Conservation (phyloP, 129 eudicot genomes). For the Rutidosis leptorrhynchoides region DNA sequence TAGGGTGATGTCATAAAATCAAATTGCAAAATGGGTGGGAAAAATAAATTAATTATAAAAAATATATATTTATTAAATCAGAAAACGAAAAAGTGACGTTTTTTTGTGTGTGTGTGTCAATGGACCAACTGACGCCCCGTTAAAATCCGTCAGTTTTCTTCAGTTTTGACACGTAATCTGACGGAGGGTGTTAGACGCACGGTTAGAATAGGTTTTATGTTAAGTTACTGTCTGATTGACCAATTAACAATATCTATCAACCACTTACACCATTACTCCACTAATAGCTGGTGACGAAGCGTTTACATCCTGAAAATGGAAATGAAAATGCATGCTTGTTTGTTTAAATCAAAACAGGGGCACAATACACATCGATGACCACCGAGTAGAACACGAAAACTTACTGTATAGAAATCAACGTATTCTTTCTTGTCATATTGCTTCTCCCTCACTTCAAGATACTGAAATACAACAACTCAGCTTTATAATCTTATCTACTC, state of each 20-base stretch:
- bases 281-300: slow-evolving; percentile 58
- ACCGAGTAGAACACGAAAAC: slow-evolving; percentile 18
- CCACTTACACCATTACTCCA: slow-evolving; percentile 80
- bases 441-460: slow-evolving; percentile 95
- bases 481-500: not conserved
- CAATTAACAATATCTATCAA: slow-evolving; percentile 5
- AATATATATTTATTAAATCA: no score
- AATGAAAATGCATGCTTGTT: slow-evolving; percentile 10
- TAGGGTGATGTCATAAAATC: no score
- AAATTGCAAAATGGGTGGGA: no score
- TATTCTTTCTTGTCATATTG: slow-evolving; percentile 86
- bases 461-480: slow-evolving; percentile 36
- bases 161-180: no score
- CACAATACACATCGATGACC: not conserved
- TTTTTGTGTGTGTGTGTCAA: no score
- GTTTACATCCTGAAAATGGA: slow-evolving; percentile 43
- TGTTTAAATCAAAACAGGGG: not conserved
- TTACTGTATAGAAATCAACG: slow-evolving; percentile 83
- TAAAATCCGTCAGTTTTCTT: no score
- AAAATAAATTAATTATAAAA: no score
- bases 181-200: no score
- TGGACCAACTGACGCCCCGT: no score
- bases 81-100: no score
- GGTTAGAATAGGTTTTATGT: no score
- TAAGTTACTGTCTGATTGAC: slow-evolving; percentile 6